Evolutionary conservation across 2,329 filamentous ascomycete species (phyloP), one percentile per base, ranked within the genome.

Genomic region (Anthostomella pinea): DNA sequence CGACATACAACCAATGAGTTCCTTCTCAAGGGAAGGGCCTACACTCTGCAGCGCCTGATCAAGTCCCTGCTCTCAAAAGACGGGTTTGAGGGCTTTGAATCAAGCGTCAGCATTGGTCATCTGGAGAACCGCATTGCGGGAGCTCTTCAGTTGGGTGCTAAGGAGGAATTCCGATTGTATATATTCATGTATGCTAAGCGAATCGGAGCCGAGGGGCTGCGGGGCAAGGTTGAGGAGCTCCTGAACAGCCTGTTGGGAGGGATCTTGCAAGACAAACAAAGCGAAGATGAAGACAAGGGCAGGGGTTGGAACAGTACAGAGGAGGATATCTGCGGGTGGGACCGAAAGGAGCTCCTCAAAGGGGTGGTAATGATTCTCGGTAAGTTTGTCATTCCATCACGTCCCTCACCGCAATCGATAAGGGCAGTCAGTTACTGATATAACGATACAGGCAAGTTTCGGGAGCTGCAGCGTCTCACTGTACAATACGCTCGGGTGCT

Each of bases 131-230:
- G 94, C 24, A 83, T 98, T 29, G 91, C 93, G 3, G 94, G 88
- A 4, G 87, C 93, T 0, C 67, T 94, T 57, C 84, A 87, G 41
- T 69, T 98, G 1, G 87, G 85, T 3, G 85, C 93, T 0, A 85
- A 81, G 52, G 90, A 97, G 40, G 93, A 98, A 60, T 98, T 97
- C 66, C 81, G 88, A 39, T 72, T 95, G 2, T 97, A 97, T 56
- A 69, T 98, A n/a, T 85, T 89, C 56, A 97, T 97, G 89, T 98
- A 98, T 56, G 91, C 90, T 3, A 97, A 96, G 67, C 82, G 93
- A 1, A 77, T 98, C 5, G 93, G 93, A 1, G 88, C 89, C 0
- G 94, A 98, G 62, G 89, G 89, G 0, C 69, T 91, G 33, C 81
- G 84, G 50, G 75, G 79, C 38, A 98, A 98, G 66, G 89, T 96